phyloP scores from a whole-genome alignment of 768 basidiomycete genomes.

The Auricularia cornea region DNA sequence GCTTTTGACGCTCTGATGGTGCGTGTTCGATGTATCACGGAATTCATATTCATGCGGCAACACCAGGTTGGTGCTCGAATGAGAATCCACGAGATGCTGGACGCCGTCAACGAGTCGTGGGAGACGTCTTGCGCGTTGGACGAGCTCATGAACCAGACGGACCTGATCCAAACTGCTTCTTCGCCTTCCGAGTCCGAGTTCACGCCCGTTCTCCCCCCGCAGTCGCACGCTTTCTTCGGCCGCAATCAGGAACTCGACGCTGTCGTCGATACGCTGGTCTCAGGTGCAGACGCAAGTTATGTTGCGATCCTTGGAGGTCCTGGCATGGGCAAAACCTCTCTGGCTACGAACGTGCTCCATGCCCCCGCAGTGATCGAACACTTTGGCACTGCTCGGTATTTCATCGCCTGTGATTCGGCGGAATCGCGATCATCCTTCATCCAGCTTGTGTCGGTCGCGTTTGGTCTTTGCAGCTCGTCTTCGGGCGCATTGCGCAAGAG shows the following conservation, averaged over 20 bases:
- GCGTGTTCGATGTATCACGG: too few relatives aligned
- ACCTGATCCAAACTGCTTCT: too few relatives aligned
- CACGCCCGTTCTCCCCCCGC: background rate
- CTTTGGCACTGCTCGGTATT: constrained; percentile 21
- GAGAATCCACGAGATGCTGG: background rate
- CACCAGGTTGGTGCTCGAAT: background rate
- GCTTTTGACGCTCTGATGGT: background rate
- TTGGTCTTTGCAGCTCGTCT: background rate
- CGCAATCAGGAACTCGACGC: background rate
- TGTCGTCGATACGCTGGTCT: background rate
- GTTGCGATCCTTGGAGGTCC: constrained; percentile 20
- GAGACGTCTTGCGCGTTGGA: background rate
- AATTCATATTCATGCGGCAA: too few relatives aligned
- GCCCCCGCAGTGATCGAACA: constrained; percentile 13
- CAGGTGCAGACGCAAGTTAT: background rate
- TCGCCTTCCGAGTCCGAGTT: too few relatives aligned
- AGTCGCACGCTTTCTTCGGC: background rate
- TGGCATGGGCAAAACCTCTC: constrained; percentile 34
- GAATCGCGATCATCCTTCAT: background rate
- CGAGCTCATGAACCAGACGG: background rate
- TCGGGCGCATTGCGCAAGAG: background rate
- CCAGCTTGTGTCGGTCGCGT: background rate
- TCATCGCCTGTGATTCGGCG: constrained; percentile 25
- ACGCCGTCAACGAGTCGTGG: background rate
- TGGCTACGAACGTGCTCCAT: constrained; percentile 27